Conservation (phyloP, 495 filamentous ascomycete genomes). For the Sordaria brevicollis region DNA sequence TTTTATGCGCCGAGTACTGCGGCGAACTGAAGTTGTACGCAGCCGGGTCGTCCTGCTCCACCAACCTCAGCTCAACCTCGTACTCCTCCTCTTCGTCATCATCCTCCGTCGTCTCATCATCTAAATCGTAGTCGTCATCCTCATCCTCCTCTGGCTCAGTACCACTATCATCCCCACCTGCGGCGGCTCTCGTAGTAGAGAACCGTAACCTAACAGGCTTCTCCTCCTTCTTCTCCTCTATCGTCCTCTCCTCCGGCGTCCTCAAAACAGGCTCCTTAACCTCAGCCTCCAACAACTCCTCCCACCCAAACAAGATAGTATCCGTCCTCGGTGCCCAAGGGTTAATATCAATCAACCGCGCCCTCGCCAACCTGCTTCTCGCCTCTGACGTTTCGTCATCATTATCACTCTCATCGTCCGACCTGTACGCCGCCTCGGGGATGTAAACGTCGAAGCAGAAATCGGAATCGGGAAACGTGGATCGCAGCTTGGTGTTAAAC, state of each 20-base stretch:
- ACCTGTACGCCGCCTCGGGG: slow-evolving; percentile 55
- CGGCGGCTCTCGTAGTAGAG: background rate
- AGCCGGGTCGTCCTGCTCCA: slow-evolving; percentile 74
- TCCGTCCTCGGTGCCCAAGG: slow-evolving; percentile 91
- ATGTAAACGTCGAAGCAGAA: slow-evolving; percentile 91
- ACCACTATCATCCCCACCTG: background rate
- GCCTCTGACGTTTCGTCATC: slow-evolving; percentile 2
- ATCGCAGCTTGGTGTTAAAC: slow-evolving; percentile 54
- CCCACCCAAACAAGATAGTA: slow-evolving; percentile 79
- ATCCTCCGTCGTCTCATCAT: slow-evolving; percentile 23
- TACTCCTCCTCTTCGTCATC: slow-evolving; percentile 49
- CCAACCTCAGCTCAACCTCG: slow-evolving; percentile 68
- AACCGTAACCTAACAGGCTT: background rate
- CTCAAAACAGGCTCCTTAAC: slow-evolving; percentile 42
- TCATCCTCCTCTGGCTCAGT: slow-evolving; percentile 1
- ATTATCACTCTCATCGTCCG: slow-evolving; percentile 51
- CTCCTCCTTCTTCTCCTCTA: slow-evolving; percentile 22
- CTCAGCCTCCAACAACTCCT: slow-evolving; percentile 66
- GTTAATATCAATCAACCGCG: slow-evolving; percentile 89
- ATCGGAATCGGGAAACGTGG: slow-evolving; percentile 69
- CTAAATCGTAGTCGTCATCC: slow-evolving; percentile 18
- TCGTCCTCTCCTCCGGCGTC: slow-evolving; percentile 16
- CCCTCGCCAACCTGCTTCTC: slow-evolving; percentile 32
- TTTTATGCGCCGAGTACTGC: slow-evolving; percentile 90
- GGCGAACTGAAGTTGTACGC: slow-evolving; percentile 75